Evolutionary conservation across 2,329 filamentous ascomycete genomes (phyloP).

Genomic region (Arthrobotrys sphaeroides): DNA sequence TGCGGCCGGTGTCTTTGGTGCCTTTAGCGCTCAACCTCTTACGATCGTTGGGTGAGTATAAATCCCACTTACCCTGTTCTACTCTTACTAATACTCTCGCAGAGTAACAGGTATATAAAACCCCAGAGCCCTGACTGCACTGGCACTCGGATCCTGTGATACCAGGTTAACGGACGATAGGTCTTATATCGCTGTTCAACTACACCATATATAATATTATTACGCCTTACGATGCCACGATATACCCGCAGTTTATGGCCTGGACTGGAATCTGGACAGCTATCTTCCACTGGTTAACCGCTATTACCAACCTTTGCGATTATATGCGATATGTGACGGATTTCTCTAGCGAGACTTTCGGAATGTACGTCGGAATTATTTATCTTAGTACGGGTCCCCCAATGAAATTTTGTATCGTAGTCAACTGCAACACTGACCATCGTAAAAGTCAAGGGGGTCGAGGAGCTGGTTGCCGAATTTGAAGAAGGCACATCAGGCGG

Average conservation of each 20-base stretch:
- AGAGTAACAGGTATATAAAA: slow-evolving; percentile 42
- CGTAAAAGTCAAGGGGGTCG: slow-evolving; percentile 62
- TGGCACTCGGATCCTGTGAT: slow-evolving; percentile 57
- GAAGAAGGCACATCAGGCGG: slow-evolving; percentile 31
- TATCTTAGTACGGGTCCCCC: slow-evolving; percentile 39
- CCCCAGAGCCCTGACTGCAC: neutral
- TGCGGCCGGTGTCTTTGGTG: slow-evolving; percentile 80
- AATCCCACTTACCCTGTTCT: neutral
- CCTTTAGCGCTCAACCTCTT: slow-evolving; percentile 82
- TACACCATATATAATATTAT: slow-evolving; percentile 71
- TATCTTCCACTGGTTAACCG: slow-evolving; percentile 68
- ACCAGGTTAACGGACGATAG: slow-evolving; percentile 58
- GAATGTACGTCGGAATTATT: slow-evolving; percentile 62
- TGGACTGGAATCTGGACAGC: slow-evolving; percentile 74
- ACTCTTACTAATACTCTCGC: slow-evolving; percentile 63
- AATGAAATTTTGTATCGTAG: neutral
- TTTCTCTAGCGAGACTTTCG: slow-evolving; percentile 93
- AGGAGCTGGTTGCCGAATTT: slow-evolving; percentile 66
- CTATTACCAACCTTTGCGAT: slow-evolving; percentile 84
- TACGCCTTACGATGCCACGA: slow-evolving; percentile 56
- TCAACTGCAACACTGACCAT: neutral
- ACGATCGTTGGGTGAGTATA: slow-evolving; percentile 86
- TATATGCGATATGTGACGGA: slow-evolving; percentile 87
- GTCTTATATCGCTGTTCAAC: slow-evolving; percentile 68
- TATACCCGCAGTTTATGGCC: slow-evolving; percentile 74